Evolutionary conservation across 768 basidiomycete genomes (phyloP), one percentile per base, ranked within the genome.

Genomic region (Panaeolus papilionaceus): DNA sequence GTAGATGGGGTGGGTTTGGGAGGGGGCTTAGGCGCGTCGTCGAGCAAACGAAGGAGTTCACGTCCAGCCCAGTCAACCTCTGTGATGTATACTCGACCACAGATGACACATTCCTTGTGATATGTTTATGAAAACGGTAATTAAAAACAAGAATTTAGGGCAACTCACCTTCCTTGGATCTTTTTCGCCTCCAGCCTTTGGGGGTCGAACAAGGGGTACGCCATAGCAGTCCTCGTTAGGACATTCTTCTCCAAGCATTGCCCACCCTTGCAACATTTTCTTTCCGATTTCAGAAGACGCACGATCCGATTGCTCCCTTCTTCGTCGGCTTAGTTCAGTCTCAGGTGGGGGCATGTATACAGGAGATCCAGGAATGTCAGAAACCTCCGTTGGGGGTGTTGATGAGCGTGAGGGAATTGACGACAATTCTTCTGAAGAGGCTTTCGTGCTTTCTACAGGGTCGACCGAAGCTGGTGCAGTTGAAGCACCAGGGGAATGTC

Each of bases 181-280:
- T 71, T 86, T 87, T 68, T 83, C 86, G 18, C 83, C 83, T 5
- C 86, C 86, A 16, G 81, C 70, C 75, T 86, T 92, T 20, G 93
- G 92, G 44, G 91, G 91, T 62, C 93, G 82, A 67, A 95, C 90
- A 14, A 96, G 86, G n/a, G 94, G 95, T 6, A 95, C 82, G 12
- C 93, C 93, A 77, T 88, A 90, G 74, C 95, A 96, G 26, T 79
- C 75, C 4, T 75, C 70, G 71, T 87, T 91, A 0, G 88, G 87
- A 73, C 95, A 96, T 78, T 94, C 93, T 42, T 95, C 93, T 26
- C 85, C 92, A n/a, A 96, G 82, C 92, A 96, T 93, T 0, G 94
- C 88, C 92, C 93, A 96, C 45, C 92, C 94, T 71, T 88, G 89
- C 58, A 96, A 78, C 67, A 96, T 81, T 28, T 88, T 85, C 69